Percentiles rank a stretch among this genome's conserved stretches.
Conservation (phyloP, 495 filamentous ascomycete genomes). For the Amniculicola lignicola region DNA sequence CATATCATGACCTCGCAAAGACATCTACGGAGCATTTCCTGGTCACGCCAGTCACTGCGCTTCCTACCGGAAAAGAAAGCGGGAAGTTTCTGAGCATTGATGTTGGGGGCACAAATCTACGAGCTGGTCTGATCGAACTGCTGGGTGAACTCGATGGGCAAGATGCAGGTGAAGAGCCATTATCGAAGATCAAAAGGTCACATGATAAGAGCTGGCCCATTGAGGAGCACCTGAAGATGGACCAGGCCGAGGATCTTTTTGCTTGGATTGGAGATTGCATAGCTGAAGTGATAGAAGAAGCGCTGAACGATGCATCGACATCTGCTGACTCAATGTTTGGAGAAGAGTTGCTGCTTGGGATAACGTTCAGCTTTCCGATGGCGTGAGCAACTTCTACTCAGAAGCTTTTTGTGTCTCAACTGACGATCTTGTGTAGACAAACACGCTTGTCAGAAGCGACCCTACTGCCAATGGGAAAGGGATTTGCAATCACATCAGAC, state of each 20-base stretch:
- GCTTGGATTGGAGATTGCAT: constrained; percentile 76
- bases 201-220: constrained; percentile 77
- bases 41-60: constrained; percentile 71
- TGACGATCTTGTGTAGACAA: constrained; percentile 53
- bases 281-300: constrained; percentile 62
- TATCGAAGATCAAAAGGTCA: constrained; percentile 51
- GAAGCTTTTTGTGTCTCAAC: neutral
- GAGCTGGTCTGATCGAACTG: constrained; percentile 75
- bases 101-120: constrained; percentile 76
- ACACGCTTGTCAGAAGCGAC: constrained; percentile 69
- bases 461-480: constrained; percentile 85
- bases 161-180: neutral
- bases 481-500: constrained; percentile 71
- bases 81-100: constrained; percentile 76
- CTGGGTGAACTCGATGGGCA: constrained; percentile 43
- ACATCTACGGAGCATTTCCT: constrained; percentile 70
- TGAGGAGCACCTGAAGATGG: constrained; percentile 71
- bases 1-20: constrained; percentile 62
- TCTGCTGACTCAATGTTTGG: constrained; percentile 40
- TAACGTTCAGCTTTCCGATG: constrained; percentile 86
- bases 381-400: constrained; percentile 38
- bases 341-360: constrained; percentile 67
- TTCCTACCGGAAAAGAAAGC: constrained; percentile 60
- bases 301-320: constrained; percentile 42
- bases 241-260: constrained; percentile 72